Evolutionary conservation across 116 monocot genomes (phyloP), one percentile per base, ranked within the genome.

Genomic region (Iris pallida): DNA sequence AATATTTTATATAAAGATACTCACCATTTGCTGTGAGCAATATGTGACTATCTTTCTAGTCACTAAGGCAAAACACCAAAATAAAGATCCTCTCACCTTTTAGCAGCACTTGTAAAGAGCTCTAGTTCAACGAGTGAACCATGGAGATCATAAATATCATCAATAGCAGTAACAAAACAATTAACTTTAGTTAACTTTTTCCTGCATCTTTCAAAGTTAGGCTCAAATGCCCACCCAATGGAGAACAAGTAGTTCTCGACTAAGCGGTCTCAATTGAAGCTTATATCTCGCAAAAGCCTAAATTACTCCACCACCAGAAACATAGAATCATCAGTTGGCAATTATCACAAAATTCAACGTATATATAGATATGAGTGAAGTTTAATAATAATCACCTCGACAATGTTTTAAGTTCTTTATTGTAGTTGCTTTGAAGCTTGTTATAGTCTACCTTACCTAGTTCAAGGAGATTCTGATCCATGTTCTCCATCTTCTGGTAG

Each of bases 61-160:
- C n/a, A n/a, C n/a, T n/a, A n/a, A n/a, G n/a, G n/a, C n/a, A n/a
- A n/a, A n/a, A n/a, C n/a, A n/a, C n/a, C n/a, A n/a, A n/a, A n/a
- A n/a, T n/a, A n/a, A n/a, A n/a, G 6, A 56, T 16, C 15, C 42
- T 3, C 68, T 55, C n/a, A 78, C 78, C 73, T 61, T 13, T 67
- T 45, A 14, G 73, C 57, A 10, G 68, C 73, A 45, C 55, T 13
- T 14, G 73, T 73, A 18, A 78, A 73, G 43, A 73, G 45, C 62
- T 63, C 64, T 2, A 78, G 20, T 13, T 73, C 78, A 10, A 68
- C 73, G 14, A 63, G 53, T 45, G 78, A 47, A 13, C 73, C 78
- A 55, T 78, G 62, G 0, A 78, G 41, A 47, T 78, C 78, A 51
- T 73, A 78, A 59, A 69, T 59, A 73, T 79, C 69, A 64, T 79